Percentiles rank a stretch among this genome's conserved stretches.
These are phyloP conservation scores for Capsaspora owczarzaki DNA, from an alignment of 78 protist genomes.

Conservation along the genomic window DNA sequence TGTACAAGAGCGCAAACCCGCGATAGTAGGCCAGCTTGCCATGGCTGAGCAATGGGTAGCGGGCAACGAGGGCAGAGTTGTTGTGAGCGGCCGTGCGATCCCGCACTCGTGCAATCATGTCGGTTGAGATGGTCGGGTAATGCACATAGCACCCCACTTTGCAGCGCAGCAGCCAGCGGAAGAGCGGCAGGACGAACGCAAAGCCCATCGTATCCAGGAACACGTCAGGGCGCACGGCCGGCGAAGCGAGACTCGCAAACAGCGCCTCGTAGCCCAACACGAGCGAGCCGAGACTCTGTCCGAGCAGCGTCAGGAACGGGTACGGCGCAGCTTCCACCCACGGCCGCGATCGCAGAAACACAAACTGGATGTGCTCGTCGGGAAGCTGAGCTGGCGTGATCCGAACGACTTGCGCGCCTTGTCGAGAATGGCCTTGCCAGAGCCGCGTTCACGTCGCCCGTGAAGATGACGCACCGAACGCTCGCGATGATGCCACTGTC, in stretches of 20 bases:
- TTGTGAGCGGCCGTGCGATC: slow-evolving; percentile 22
- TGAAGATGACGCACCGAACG: slow-evolving; percentile 14
- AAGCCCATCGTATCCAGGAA: slow-evolving; percentile 74
- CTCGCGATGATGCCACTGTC: too few species aligned
- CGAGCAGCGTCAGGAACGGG: slow-evolving; percentile 47
- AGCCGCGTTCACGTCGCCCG: slow-evolving; percentile 21
- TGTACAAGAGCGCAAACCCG: slow-evolving; percentile 44
- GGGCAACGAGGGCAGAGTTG: slow-evolving; percentile 30
- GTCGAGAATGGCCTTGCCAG: neutral
- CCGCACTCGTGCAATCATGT: slow-evolving; percentile 41
- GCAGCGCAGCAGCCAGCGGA: too few species aligned
- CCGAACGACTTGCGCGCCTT: neutral
- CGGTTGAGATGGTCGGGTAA: slow-evolving; percentile 78
- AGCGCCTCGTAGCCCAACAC: slow-evolving; percentile 48
- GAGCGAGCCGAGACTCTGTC: slow-evolving; percentile 46
- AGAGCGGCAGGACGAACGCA: slow-evolving; percentile 58
- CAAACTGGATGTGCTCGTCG: neutral
- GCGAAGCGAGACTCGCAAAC: too few species aligned
- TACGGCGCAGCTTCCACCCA: neutral
- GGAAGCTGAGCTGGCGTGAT: too few species aligned
- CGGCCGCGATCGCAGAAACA: neutral
- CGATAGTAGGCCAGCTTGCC: slow-evolving; percentile 52
- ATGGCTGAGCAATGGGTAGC: neutral
- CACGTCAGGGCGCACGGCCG: slow-evolving; percentile 2
- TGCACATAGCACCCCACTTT: slow-evolving; percentile 72